Base-by-base conservation (phyloP, 2,329 filamentous ascomycete species). In the Diaporthe sp. region DNA sequence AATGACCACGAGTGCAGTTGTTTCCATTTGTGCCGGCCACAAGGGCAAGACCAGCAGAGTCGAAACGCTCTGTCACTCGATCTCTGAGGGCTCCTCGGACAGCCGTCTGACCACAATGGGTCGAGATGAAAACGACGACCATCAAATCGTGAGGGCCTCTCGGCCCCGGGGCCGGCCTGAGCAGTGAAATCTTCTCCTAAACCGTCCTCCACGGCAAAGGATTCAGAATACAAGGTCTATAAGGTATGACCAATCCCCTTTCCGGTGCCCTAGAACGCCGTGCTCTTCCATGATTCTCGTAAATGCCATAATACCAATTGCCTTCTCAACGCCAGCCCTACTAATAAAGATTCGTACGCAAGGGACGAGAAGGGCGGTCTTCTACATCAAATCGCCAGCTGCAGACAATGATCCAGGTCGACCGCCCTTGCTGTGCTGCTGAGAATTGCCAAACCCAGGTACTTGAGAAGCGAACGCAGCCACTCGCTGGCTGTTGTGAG, bases 381-480 rank as follows among this genome's bases (percentile, higher is more conserved):
- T 19, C 53, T 69, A 56, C 74, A 73, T 73, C 72, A 75, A 39
- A 32, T 74, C 74, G 50, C 74, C 74, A 19, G 68, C 71, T n/a
- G 56, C 44, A 19, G 74, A 63, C 47, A 73, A 51, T 44, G 71
- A 37, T 32, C 71, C 71, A 35, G 44, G 63, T 10, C 70, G 74
- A 19, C 63, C 63, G n/a, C 63, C 63, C 47, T 68, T 68, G 47
- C 13, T 44, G n/a, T 58, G 25, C 76, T 58, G 25, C 76, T 78
- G 73, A 59, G 78, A 39, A 17, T 76, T 65, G n/a, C 76, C 58
- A 63, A 76, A 80, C 9, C 80, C 79, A 27, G 63, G 2, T 27
- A n/a, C 47, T 32, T 68, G 63, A 30, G 63, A 39, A 22, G 63
- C 63, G 32, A 76, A 68, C 4, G 47, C 35, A 75, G 3, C 73